Evolutionary conservation across 371 early-diverging fungal genomes (phyloP).

Genomic region (Mucor velutinosus): DNA sequence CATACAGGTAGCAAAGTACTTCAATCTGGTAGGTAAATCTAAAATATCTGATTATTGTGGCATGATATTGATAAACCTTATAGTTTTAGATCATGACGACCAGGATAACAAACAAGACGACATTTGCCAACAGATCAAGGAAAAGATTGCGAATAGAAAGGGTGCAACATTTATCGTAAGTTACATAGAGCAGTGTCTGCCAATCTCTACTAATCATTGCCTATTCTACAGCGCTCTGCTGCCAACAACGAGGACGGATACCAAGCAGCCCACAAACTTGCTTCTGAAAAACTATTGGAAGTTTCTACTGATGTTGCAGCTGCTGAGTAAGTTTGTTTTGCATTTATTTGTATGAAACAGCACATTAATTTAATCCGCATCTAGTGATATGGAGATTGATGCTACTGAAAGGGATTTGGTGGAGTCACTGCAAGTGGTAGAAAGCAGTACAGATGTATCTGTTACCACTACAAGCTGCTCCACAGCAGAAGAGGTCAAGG

Average conservation of each 20-base stretch:
- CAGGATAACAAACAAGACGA: background rate
- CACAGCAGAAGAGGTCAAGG: background rate
- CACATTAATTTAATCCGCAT: background rate
- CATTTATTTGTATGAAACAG: too few relatives aligned
- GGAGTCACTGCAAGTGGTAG: conserved; percentile 7
- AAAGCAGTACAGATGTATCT: background rate
- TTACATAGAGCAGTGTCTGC: background rate
- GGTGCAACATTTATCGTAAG: conserved; percentile 17
- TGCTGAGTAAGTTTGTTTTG: conserved; percentile 3
- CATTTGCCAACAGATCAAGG: conserved; percentile 9
- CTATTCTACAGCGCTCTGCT: background rate
- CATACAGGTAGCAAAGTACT: conserved; percentile 18
- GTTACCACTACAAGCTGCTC: background rate
- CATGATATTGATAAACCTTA: background rate
- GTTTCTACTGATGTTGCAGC: too few relatives aligned
- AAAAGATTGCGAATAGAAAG: conserved; percentile 17
- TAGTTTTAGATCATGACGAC: background rate
- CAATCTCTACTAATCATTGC: background rate
- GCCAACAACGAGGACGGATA: background rate
- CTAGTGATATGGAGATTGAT: conserved; percentile 4
- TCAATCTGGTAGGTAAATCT: background rate
- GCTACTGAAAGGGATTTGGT: background rate
- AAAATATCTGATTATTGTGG: background rate
- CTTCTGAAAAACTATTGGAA: conserved; percentile 5
- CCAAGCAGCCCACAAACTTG: conserved; percentile 3